phyloP scores from a whole-genome alignment of 345 rosid species.

The Aquilaria malaccensis region DNA sequence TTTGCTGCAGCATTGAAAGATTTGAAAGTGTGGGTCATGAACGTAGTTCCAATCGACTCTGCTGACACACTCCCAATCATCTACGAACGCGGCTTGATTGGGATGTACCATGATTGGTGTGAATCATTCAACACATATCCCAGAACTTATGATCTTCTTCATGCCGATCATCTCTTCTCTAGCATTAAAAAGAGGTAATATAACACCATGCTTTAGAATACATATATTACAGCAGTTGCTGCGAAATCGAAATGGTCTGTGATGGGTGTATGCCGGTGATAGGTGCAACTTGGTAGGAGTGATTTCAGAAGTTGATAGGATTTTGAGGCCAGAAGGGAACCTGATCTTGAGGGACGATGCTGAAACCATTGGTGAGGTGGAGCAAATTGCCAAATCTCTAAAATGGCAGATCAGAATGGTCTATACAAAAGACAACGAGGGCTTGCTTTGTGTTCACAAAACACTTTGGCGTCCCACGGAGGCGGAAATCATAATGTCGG shows the following conservation, averaged over 20 bases:
- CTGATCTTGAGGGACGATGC: slow-evolving; percentile 58
- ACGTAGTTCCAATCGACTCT: slow-evolving; percentile 65
- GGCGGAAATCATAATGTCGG: slow-evolving; percentile 41
- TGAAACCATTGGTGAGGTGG: slow-evolving; percentile 52
- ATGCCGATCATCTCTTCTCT: slow-evolving; percentile 80
- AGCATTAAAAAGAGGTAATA: slow-evolving; percentile 49
- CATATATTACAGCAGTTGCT: not conserved
- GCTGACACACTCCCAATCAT: slow-evolving; percentile 83
- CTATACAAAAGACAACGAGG: slow-evolving; percentile 43
- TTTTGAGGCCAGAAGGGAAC: slow-evolving; percentile 78
- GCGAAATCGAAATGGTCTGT: not conserved
- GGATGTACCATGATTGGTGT: slow-evolving; percentile 92
- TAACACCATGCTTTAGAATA: not conserved
- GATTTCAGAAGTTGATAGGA: slow-evolving; percentile 73
- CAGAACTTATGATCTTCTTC: slow-evolving; percentile 80
- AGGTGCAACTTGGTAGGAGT: slow-evolving; percentile 63
- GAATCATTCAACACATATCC: slow-evolving; percentile 90
- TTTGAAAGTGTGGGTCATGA: slow-evolving; percentile 82
- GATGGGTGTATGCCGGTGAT: slow-evolving; percentile 2
- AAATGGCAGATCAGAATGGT: slow-evolving; percentile 53
- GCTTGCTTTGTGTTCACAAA: slow-evolving; percentile 56
- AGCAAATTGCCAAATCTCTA: slow-evolving; percentile 54
- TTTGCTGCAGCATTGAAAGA: slow-evolving; percentile 79
- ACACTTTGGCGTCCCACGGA: slow-evolving; percentile 73
- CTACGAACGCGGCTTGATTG: slow-evolving; percentile 83